Conservation (phyloP, 2,329 filamentous ascomycete species). For the Calonectria ilicicola region DNA sequence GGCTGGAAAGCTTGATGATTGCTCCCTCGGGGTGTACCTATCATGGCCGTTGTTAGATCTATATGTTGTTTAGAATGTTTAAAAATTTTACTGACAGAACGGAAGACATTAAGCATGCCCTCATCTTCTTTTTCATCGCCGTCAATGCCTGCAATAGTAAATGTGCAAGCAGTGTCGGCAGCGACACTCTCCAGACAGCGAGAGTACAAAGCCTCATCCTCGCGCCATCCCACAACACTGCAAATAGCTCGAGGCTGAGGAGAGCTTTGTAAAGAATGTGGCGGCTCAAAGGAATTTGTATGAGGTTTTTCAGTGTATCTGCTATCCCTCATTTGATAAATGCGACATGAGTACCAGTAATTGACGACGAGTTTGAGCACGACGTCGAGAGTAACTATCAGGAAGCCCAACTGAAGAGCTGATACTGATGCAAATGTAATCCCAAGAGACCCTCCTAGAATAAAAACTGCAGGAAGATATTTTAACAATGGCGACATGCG, state of each 20-base stretch:
- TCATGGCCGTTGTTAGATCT: neutral
- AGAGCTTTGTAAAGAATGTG: neutral
- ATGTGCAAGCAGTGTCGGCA: neutral
- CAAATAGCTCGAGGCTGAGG: neutral
- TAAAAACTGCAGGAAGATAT: neutral
- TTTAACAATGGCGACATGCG: neutral
- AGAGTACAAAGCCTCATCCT: neutral
- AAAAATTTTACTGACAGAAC: neutral
- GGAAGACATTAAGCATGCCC: neutral
- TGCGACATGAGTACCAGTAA: neutral
- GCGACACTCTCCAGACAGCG: neutral
- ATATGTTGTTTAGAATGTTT: neutral
- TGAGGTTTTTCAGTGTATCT: neutral
- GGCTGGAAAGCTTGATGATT: neutral
- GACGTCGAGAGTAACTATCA: neutral
- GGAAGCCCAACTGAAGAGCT: neutral
- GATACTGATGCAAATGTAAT: conserved; percentile 1
- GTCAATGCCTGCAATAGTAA: neutral
- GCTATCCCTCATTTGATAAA: neutral
- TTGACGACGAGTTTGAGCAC: neutral
- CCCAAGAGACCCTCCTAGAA: neutral
- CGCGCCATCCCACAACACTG: neutral
- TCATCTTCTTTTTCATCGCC: neutral
- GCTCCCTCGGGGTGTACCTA: neutral
- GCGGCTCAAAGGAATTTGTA: neutral